Evolutionary conservation across 805 yeast species (phyloP), one percentile per base, ranked within the genome.

Genomic region (Metschnikowia proteae): DNA sequence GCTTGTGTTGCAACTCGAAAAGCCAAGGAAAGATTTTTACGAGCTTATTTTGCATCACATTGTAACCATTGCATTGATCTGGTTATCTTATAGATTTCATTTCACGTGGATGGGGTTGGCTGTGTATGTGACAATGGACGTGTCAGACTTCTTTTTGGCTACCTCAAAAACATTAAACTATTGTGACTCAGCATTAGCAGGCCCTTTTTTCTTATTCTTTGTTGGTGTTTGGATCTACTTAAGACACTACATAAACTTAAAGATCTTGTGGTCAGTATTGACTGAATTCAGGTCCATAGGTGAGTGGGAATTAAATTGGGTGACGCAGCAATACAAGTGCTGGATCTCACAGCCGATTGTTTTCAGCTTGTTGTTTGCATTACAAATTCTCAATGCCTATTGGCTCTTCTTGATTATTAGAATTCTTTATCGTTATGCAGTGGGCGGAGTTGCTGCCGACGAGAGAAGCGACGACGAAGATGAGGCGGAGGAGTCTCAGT

Each of bases 91-190:
- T 67, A 81, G 91, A 57, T 94, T 94, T 77, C 97, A 94, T 68
- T 94, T 90, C 75, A 88, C 96, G 11, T 88, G 95, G 83, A 92
- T 94, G 79, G 99, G 99, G 5, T 66, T 94, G 32, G 87, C 86
- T 13, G 80, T 94, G 45, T 94, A 88, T 66, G 79, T 94, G 59
- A 89, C 98, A 25, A 94, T 94, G 99, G 99, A 94, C 68, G 78
- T 90, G 34, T 86, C 96, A 13, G 99, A 94, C 72, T 83, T 89
- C 67, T 87, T 90, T 69, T 73, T 94, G 56, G 85, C 97, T 5
- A 58, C 75, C 3, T 88, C 97, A 28, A 94, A 94, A 68, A 81
- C 88, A n/a, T 69, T 89, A 51, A 92, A 88, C 69, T 94, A 94
- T 64, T 66, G 95, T 50, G 87, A 90, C 58, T 82, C 90, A 3